Conservation (phyloP, 345 rosid species). For the Camelina laxa region DNA sequence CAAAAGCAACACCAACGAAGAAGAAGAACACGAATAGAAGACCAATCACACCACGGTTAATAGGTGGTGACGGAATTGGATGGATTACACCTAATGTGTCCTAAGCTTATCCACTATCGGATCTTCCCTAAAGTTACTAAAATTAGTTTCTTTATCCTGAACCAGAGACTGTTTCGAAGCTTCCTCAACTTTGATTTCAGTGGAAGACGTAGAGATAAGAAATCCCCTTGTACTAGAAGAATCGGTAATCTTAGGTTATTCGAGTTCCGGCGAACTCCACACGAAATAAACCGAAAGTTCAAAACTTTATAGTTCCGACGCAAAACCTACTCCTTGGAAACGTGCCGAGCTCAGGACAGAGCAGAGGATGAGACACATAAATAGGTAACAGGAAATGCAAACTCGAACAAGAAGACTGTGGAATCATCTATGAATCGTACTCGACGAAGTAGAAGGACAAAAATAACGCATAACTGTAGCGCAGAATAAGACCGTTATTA, state of each 20-base stretch:
- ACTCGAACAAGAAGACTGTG: slow-evolving; percentile 48
- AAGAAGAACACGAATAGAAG: slow-evolving; percentile 74
- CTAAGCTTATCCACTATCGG: slow-evolving; percentile 78
- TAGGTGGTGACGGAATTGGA: slow-evolving; percentile 77
- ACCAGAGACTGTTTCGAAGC: slow-evolving; percentile 43
- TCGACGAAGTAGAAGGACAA: not conserved
- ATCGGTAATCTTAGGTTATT: slow-evolving; percentile 40
- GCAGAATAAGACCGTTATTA: not conserved
- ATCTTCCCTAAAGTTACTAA: slow-evolving; percentile 62
- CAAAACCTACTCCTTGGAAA: not conserved
- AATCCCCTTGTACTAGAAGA: slow-evolving; percentile 47
- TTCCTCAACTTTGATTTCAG: slow-evolving; percentile 46
- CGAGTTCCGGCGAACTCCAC: slow-evolving; percentile 27
- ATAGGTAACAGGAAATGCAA: slow-evolving; percentile 27
- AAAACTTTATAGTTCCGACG: not conserved
- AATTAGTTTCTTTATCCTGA: slow-evolving; percentile 52
- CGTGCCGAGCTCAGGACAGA: slow-evolving; percentile 39
- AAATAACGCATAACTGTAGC: not conserved
- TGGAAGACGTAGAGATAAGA: slow-evolving; percentile 44
- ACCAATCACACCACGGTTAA: slow-evolving; percentile 59
- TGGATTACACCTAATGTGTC: slow-evolving; percentile 81
- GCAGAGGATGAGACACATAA: slow-evolving; percentile 19
- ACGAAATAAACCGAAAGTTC: slow-evolving; percentile 49
- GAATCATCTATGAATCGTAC: slow-evolving; percentile 49
- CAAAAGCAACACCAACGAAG: slow-evolving; percentile 80